These are phyloP conservation scores for Pyrenophora tritici-repentis DNA, from an alignment of 2,329 filamentous ascomycete species.

Conservation along the genomic window DNA sequence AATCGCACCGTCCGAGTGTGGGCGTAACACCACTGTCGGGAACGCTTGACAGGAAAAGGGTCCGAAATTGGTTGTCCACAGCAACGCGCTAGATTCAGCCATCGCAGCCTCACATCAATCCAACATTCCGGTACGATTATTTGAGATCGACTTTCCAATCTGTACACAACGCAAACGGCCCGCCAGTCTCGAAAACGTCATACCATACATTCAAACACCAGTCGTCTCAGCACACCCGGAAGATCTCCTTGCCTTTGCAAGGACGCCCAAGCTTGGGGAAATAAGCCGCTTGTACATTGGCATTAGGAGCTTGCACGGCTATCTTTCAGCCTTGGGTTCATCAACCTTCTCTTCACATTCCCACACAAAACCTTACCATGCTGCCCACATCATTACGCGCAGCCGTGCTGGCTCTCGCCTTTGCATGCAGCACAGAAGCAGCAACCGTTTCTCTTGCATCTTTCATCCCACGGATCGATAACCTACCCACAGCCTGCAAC, in stretches of 20 bases:
- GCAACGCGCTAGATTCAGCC: constrained; percentile 25
- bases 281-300: constrained; percentile 11
- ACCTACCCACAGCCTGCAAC: constrained; percentile 48
- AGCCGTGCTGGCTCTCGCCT: constrained; percentile 28
- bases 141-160: constrained; percentile 24
- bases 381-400: constrained; percentile 18
- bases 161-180: constrained; percentile 24
- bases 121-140: constrained; percentile 8
- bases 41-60: neutral
- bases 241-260: constrained; percentile 7
- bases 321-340: constrained; percentile 12
- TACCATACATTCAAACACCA: constrained; percentile 25
- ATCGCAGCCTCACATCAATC: constrained; percentile 14
- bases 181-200: constrained; percentile 35
- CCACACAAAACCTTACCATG: constrained; percentile 29
- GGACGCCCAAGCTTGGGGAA: constrained; percentile 11
- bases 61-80: constrained; percentile 2
- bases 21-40: neutral
- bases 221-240: constrained; percentile 32
- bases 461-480: constrained; percentile 51
- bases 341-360: constrained; percentile 11
- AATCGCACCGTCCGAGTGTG: neutral
- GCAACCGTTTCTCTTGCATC: constrained; percentile 51
- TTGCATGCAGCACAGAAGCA: constrained; percentile 26
- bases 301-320: constrained; percentile 15